Evolutionary conservation across 331 rosid species (phyloP).

Genomic region (Quercus lobata): DNA sequence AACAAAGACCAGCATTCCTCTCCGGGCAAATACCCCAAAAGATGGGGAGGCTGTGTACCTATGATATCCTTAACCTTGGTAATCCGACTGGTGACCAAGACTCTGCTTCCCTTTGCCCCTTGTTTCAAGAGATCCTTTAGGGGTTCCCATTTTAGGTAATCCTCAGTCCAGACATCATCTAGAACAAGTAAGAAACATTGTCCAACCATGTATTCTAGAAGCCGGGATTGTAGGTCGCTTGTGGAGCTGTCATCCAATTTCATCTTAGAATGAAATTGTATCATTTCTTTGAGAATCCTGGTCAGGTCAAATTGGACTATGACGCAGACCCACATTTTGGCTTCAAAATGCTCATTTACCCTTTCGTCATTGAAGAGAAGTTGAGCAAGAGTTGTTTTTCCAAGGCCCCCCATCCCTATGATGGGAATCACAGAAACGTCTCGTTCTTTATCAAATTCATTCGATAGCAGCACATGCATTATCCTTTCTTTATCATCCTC

Average conservation of each 20-base stretch:
- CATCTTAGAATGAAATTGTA: too few species aligned
- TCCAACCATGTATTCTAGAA: not conserved
- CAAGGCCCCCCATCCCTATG: constrained; percentile 46
- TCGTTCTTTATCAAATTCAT: not conserved
- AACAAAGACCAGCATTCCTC: too few species aligned
- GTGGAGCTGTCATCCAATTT: not conserved
- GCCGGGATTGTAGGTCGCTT: not conserved
- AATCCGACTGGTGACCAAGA: not conserved
- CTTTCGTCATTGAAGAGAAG: not conserved
- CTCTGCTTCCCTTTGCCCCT: not conserved
- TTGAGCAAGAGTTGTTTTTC: constrained; percentile 41
- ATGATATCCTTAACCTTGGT: not conserved
- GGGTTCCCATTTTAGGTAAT: too few species aligned
- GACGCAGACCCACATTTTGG: constrained; percentile 35
- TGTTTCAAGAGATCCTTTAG: too few species aligned
- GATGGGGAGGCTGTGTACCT: too few species aligned
- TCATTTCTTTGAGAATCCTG: not conserved
- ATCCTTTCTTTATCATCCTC: too few species aligned
- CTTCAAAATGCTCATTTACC: constrained; percentile 23
- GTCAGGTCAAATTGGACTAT: constrained; percentile 32
- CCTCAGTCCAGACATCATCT: not conserved
- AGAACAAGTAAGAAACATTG: too few species aligned
- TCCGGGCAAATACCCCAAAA: too few species aligned
- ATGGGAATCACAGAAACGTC: constrained; percentile 17
- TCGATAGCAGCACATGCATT: constrained; percentile 5